Base-by-base conservation (phyloP, 148 eudicot species). In the Camellia japonica region DNA sequence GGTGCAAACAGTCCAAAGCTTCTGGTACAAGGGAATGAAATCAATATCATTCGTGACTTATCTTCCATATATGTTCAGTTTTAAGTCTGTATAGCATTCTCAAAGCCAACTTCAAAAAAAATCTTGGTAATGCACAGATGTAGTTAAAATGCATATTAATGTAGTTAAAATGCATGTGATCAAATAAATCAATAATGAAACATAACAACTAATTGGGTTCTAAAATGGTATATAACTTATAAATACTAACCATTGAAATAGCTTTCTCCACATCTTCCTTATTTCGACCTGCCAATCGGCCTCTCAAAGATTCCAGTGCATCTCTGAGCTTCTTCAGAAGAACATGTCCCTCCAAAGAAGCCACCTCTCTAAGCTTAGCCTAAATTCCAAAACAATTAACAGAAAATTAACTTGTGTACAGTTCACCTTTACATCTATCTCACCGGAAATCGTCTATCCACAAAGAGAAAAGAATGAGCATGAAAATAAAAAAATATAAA, bases 331-430 rank as follows among this genome's bases (percentile, higher is more conserved):
- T 96, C 87, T 93, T 96, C 83, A 96, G 79, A 80, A 96, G 94
- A 73, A 96, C 99, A 82, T 96, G 99, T 73, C 99, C 99, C 80
- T 96, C 99, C 76, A 96, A 85, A 71, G 99, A 96, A 75, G 95
- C 88, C 71, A 85, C 88, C 72, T 94, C 99, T 83, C 89, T 88
- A 71, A 93, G 80, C 86, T 92, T 96, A 15, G 98, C 98, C 99
- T 96, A 80, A 78, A 86, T 71, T 62, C 67, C 80, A 61, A 61
- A 49, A 13, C 68, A 46, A 68, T 6, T 13, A 47, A 63, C 74
- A 7, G 47, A 13, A 56, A 30, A 7, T 16, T 23, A 75, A 77
- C 41, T 73, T 62, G 64, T 63, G 15, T 52, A 68, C 16, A 52
- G 77, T 71, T 42, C 52, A 38, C 67, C 69, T 56, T 55, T 19